phyloP scores from a whole-genome alignment of 129 eudicot genomes.

The Artemisia tridentata region DNA sequence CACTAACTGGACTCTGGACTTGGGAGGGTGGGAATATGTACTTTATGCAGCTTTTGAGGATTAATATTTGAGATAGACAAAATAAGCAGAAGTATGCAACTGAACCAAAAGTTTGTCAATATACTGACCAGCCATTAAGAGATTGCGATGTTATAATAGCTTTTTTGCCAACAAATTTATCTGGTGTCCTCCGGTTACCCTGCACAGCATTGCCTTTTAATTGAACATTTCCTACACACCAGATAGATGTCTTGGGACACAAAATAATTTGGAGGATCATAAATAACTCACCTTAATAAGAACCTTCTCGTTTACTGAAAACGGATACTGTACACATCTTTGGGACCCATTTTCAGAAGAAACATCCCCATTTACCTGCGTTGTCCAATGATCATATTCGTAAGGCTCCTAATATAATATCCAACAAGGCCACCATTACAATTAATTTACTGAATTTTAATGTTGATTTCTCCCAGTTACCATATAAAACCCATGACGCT shows the following conservation, averaged over 20 bases:
- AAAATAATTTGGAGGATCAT: neutral
- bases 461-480: neutral
- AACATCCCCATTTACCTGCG: slow-evolving; percentile 78
- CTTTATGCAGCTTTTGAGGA: neutral
- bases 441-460: neutral
- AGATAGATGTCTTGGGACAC: neutral
- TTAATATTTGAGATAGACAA: neutral
- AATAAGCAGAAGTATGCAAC: neutral
- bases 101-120: neutral
- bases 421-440: slow-evolving; percentile 9
- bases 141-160: slow-evolving; percentile 91
- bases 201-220: slow-evolving; percentile 34
- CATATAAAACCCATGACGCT: neutral
- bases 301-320: slow-evolving; percentile 87
- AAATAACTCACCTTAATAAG: slow-evolving; percentile 64
- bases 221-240: slow-evolving; percentile 5
- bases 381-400: slow-evolving; percentile 15
- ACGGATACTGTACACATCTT: slow-evolving; percentile 85
- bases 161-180: slow-evolving; percentile 96
- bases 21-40: neutral
- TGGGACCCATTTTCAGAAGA: slow-evolving; percentile 57
- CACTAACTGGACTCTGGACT: neutral
- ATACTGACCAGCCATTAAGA: slow-evolving; percentile 96
- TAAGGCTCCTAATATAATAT: slow-evolving; percentile 11
- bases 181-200: slow-evolving; percentile 97